phyloP scores from a whole-genome alignment of 1,284 basidiomycete species.

The Trichosporon sp. region DNA sequence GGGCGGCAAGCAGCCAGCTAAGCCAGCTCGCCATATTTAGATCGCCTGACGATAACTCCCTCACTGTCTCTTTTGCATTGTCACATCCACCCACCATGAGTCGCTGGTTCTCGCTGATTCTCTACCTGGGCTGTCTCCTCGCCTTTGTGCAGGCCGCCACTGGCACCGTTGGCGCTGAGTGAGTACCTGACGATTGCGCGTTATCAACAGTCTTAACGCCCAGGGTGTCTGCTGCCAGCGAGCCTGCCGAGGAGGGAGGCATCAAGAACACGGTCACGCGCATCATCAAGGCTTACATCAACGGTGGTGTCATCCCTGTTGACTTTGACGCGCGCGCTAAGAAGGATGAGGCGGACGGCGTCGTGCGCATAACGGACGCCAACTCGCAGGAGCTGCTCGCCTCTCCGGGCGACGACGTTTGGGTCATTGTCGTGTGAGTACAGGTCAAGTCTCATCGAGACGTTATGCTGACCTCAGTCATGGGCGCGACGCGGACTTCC shows the following conservation, averaged over 20 bases:
- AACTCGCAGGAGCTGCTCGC: constrained; percentile 41
- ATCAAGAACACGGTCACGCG: background rate
- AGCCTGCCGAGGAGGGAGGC: background rate
- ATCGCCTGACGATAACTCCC: background rate
- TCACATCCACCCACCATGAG: background rate
- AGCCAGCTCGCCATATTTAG: background rate
- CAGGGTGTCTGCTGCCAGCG: background rate
- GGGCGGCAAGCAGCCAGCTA: background rate
- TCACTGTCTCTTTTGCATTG: background rate
- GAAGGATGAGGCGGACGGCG: constrained; percentile 70
- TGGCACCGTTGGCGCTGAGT: background rate
- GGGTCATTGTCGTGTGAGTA: constrained; percentile 45
- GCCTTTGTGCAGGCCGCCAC: background rate
- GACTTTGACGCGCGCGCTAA: constrained; percentile 16
- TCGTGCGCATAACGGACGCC: constrained; percentile 46
- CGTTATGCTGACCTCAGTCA: constrained; percentile 29
- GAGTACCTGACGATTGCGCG: background rate
- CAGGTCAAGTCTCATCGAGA: background rate
- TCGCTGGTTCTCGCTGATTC: constrained; percentile 14
- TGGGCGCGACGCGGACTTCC: constrained; percentile 34
- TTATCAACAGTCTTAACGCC: background rate
- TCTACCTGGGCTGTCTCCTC: constrained; percentile 2
- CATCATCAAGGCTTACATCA: background rate
- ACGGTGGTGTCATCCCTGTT: constrained; percentile 13
- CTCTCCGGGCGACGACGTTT: constrained; percentile 35